Evolutionary conservation across 2,329 filamentous ascomycete genomes (phyloP).

Genomic region (Pezicula rhizophila): DNA sequence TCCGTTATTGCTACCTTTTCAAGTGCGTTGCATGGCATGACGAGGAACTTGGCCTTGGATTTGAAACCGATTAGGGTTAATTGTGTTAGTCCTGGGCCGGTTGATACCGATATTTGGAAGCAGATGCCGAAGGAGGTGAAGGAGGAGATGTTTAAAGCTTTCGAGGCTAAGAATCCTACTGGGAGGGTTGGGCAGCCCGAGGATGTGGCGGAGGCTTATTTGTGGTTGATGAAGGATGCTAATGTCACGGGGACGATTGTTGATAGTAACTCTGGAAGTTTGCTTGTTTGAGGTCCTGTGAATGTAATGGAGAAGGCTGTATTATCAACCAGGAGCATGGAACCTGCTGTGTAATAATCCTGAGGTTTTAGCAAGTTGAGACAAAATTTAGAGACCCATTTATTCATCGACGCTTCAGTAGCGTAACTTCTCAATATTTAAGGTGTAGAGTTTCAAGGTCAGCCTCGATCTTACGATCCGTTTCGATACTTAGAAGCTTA

Average conservation of each 20-base stretch:
- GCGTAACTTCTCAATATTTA: too few species aligned
- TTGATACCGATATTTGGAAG: conserved; percentile 40
- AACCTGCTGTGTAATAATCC: too few species aligned
- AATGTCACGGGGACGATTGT: conserved; percentile 21
- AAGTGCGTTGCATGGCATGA: conserved; percentile 44
- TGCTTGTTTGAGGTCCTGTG: neutral
- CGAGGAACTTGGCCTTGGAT: conserved; percentile 51
- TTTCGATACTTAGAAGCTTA: conserved; percentile 2
- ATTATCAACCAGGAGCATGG: too few species aligned
- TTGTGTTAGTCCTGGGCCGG: conserved; percentile 47
- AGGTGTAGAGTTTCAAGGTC: too few species aligned
- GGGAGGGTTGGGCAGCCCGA: conserved; percentile 13
- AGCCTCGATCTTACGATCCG: too few species aligned
- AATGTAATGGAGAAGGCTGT: neutral
- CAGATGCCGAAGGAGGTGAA: conserved; percentile 15
- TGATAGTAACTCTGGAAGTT: neutral
- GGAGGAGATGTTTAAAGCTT: conserved; percentile 9
- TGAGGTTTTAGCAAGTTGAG: too few species aligned
- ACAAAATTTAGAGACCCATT: too few species aligned
- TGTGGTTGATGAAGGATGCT: conserved; percentile 34
- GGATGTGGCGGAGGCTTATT: conserved; percentile 35
- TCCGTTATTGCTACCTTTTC: conserved; percentile 39
- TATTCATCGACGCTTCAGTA: too few species aligned
- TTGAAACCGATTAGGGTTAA: conserved; percentile 58
- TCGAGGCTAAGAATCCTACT: neutral